phyloP scores from a whole-genome alignment of 2,329 filamentous ascomycete genomes.

The Hirsutella rhossiliensis region DNA sequence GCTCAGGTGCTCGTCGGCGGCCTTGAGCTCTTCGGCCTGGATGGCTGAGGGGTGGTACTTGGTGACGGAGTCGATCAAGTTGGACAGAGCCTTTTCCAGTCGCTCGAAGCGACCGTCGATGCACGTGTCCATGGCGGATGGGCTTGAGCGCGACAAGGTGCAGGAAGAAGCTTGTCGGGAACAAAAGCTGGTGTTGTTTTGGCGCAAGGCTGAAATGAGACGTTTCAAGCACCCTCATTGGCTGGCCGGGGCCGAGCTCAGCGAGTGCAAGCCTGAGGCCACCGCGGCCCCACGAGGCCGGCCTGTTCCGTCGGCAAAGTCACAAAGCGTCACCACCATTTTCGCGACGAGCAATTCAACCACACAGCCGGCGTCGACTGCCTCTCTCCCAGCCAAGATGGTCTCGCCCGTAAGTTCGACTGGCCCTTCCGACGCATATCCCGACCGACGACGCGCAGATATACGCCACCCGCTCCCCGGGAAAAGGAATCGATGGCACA shows the following conservation, averaged over 20 bases:
- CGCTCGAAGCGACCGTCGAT: constrained; percentile 53
- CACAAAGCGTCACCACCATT: constrained; percentile 5
- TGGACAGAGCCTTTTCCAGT: constrained; percentile 53
- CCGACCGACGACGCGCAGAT: neutral
- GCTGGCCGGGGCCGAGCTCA: neutral
- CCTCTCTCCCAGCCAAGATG: constrained; percentile 23
- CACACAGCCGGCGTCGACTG: constrained; percentile 16
- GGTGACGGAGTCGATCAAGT: constrained; percentile 65
- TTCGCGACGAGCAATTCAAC: constrained; percentile 23
- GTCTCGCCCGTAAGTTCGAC: constrained; percentile 23
- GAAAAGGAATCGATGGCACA: neutral
- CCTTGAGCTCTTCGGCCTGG: constrained; percentile 56
- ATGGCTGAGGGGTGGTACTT: constrained; percentile 66
- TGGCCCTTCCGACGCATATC: neutral
- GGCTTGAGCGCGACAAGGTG: neutral
- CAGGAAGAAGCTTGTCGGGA: neutral
- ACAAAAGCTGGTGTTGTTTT: no score
- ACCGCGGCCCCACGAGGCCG: constrained; percentile 11
- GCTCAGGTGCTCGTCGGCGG: constrained; percentile 57
- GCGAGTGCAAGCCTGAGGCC: constrained; percentile 15
- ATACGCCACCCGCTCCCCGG: neutral
- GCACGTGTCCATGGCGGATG: constrained; percentile 42
- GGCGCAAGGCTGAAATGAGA: constrained; percentile 10
- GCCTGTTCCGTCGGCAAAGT: constrained; percentile 22
- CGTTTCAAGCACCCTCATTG: constrained; percentile 4